phyloP scores from a whole-genome alignment of 2,329 filamentous ascomycete species.

The Venturia effusa region DNA sequence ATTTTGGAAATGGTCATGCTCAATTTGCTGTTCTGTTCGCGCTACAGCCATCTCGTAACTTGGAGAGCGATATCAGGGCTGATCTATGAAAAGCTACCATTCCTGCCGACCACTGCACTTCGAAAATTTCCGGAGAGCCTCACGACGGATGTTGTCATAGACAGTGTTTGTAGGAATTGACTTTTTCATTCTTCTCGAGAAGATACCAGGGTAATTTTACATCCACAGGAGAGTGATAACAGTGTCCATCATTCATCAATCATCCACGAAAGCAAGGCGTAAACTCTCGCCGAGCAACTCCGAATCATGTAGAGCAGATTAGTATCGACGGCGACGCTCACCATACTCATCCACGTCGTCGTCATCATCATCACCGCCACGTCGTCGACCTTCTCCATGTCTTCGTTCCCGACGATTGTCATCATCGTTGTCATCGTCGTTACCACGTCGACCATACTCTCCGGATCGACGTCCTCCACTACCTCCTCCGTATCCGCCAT shows the following conservation, averaged over 20 bases:
- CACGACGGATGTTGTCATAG: no score
- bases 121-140: no score
- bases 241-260: neutral
- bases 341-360: conserved; percentile 5
- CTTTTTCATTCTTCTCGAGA: no score
- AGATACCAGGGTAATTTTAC: neutral
- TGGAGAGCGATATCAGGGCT: no score
- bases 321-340: neutral
- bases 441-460: conserved; percentile 5
- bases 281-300: neutral
- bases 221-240: neutral
- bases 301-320: neutral
- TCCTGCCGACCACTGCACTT: no score
- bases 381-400: neutral
- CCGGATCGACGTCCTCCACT: neutral
- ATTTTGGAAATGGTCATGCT: no score
- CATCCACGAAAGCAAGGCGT: neutral
- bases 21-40: no score
- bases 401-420: neutral
- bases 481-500: conserved; percentile 5
- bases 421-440: neutral
- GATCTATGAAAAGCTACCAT: no score
- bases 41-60: no score
- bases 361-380: neutral
- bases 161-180: no score